Evolutionary conservation across 257 asterid genomes (phyloP), one percentile per base, ranked within the genome.

Genomic region (Nyctanthes arbortristis): DNA sequence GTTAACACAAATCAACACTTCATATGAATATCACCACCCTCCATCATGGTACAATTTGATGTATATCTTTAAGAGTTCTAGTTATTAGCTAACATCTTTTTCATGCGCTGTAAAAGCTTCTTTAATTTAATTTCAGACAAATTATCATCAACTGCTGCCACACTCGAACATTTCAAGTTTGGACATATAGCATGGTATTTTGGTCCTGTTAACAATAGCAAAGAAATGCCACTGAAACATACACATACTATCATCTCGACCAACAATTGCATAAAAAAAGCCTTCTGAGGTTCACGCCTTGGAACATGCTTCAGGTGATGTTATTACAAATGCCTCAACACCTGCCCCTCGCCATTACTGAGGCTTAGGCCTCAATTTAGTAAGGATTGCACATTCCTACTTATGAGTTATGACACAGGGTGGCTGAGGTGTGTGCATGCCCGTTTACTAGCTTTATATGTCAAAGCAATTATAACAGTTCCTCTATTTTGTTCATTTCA

Each of bases 61-160:
- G 29, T 25, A 14, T 20, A 67, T 61, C 74, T 61, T 66, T 16
- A 16, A 45, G 40, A 22, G 36, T 33, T 68, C 47, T 45, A 8
- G 45, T 54, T 47, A 35, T 36, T 27, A 74, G 24, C 14, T 47
- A 9, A 4, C 43, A n/a, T 24, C n/a, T n/a, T 27, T 72, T 18
- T 33, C 39, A 24, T 29, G 65, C 33, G 12, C 49, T 30, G 16
- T 10, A 24, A 31, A 40, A 2, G 24, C 31, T 56, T 58, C 62
- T 56, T 56, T 9, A 57, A 43, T 25, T 37, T 57, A 31, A 65
- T 43, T 56, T 45, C 67, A 40, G 31, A 24, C 27, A 59, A 27
- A 14, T 31, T 13, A 39, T 24, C 20, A 45, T 28, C 37, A 65
- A 6, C 24, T 64, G 49, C 24, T 14, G 11, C 37, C 4, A 36